Evolutionary conservation across 306 rosid genomes (phyloP).

Genomic region (Clitoria ternatea): DNA sequence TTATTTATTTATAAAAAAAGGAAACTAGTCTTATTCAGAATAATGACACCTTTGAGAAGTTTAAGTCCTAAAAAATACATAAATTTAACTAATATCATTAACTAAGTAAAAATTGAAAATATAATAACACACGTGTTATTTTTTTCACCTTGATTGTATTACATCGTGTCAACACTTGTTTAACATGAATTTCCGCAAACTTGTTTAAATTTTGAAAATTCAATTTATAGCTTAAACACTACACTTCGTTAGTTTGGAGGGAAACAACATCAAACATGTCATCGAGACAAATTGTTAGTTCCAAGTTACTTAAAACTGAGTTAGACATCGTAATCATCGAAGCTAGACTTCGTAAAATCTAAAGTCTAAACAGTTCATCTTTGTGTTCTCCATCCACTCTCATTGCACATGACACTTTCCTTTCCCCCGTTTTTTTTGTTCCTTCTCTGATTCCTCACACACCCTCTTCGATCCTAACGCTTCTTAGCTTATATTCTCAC

Average conservation of each 20-base stretch:
- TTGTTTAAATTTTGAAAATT: too few relatives aligned
- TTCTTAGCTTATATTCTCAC: constrained; percentile 9
- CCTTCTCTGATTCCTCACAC: constrained; percentile 21
- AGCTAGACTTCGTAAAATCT: neutral
- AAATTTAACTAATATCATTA: too few relatives aligned
- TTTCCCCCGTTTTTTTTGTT: neutral
- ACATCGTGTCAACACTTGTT: too few relatives aligned
- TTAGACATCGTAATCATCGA: constrained; percentile 44
- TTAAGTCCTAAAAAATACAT: too few relatives aligned
- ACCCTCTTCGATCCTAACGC: constrained; percentile 36
- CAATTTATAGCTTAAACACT: too few relatives aligned
- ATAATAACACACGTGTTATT: too few relatives aligned
- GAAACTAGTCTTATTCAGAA: too few relatives aligned
- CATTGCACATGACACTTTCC: neutral
- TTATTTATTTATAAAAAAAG: too few relatives aligned
- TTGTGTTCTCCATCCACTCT: constrained; percentile 32
- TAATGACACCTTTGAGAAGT: too few relatives aligned
- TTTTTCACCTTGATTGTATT: too few relatives aligned
- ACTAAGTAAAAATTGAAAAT: too few relatives aligned
- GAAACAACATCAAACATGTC: constrained; percentile 15
- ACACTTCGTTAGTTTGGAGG: neutral
- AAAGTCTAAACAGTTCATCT: neutral
- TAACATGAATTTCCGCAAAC: too few relatives aligned
- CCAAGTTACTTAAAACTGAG: constrained; percentile 20
- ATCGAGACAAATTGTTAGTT: constrained; percentile 1